A percentile compares a stretch with the other conserved stretches of the same genome.
phyloP scores from a whole-genome alignment of 2,329 filamentous ascomycete species.

The Aspergillus uvarum region DNA sequence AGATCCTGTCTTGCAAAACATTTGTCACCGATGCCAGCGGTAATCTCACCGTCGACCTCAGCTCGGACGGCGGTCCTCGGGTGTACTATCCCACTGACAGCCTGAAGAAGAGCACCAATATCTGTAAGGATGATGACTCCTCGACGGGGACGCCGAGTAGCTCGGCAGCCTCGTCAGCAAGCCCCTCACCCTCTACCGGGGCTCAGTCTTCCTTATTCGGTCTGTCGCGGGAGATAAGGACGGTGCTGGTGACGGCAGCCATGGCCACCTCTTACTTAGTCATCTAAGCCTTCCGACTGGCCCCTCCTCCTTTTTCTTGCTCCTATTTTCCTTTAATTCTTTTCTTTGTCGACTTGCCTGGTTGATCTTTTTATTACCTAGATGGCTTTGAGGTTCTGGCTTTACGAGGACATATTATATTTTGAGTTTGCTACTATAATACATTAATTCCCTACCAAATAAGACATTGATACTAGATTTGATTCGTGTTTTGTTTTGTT shows the following conservation, averaged over 20 bases:
- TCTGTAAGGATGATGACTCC: neutral
- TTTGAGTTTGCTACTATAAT: no score
- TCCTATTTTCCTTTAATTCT: no score
- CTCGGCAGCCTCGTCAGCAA: neutral
- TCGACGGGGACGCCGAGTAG: neutral
- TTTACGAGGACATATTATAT: no score
- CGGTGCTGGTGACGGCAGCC: neutral
- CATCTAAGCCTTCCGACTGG: neutral
- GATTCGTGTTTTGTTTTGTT: no score
- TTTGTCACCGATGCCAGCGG: conserved; percentile 1
- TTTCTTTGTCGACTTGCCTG: neutral
- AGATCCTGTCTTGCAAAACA: conserved; percentile 5
- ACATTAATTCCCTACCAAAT: no score
- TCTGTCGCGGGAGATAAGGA: neutral
- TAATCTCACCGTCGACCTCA: conserved; percentile 4
- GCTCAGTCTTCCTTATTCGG: neutral
- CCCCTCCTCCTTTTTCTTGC: neutral
- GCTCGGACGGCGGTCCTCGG: conserved; percentile 6
- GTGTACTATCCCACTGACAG: conserved; percentile 8
- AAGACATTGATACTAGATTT: no score
- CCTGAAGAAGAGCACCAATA: neutral
- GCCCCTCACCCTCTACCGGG: neutral
- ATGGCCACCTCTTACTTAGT: conserved; percentile 2
- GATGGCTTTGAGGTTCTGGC: no score
- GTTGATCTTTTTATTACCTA: no score